phyloP scores from a whole-genome alignment of 306 rosid genomes.

The Begonia loranthoides region DNA sequence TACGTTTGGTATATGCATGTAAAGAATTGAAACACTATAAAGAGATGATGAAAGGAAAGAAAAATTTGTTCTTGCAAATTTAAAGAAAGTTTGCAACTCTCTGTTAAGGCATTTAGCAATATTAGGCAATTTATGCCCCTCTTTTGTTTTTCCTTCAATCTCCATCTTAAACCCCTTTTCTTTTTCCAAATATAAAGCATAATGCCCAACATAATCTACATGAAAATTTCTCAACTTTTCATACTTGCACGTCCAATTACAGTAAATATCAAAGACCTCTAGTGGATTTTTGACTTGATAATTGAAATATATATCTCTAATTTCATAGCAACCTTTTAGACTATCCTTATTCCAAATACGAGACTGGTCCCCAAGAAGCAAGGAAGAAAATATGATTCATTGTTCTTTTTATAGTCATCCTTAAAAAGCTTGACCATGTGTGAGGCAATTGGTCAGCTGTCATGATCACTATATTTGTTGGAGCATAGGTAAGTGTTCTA shows the following conservation, averaged over 20 bases:
- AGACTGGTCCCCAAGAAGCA: slow-evolving; percentile 41
- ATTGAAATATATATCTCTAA: slow-evolving; percentile 46
- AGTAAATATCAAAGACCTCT: slow-evolving; percentile 23
- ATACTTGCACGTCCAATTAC: slow-evolving; percentile 47
- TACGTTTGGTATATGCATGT: slow-evolving; percentile 39
- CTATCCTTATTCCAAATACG: slow-evolving; percentile 56
- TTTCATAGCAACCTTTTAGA: slow-evolving; percentile 38
- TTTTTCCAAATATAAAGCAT: slow-evolving; percentile 36
- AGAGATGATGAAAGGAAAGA: slow-evolving; percentile 13
- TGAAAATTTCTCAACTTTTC: slow-evolving; percentile 39
- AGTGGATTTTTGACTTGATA: slow-evolving; percentile 34
- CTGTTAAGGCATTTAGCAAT: slow-evolving; percentile 11
- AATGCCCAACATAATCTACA: slow-evolving; percentile 45
- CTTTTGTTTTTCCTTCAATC: no score
- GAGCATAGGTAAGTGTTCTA: slow-evolving; percentile 57
- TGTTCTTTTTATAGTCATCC: slow-evolving; percentile 11
- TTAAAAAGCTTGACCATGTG: slow-evolving; percentile 35
- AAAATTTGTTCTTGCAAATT: slow-evolving; percentile 36
- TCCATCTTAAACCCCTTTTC: slow-evolving; percentile 16
- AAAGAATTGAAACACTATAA: slow-evolving; percentile 20
- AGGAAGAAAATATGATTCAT: slow-evolving; percentile 12
- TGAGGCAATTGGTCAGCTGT: slow-evolving; percentile 51
- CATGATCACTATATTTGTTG: slow-evolving; percentile 60
- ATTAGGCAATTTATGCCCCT: slow-evolving; percentile 3
- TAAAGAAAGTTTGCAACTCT: slow-evolving; percentile 30